Evolutionary conservation across 805 yeast genomes (phyloP), one percentile per base, ranked within the genome.

Genomic region (Maudiozyma saulgeensis): DNA sequence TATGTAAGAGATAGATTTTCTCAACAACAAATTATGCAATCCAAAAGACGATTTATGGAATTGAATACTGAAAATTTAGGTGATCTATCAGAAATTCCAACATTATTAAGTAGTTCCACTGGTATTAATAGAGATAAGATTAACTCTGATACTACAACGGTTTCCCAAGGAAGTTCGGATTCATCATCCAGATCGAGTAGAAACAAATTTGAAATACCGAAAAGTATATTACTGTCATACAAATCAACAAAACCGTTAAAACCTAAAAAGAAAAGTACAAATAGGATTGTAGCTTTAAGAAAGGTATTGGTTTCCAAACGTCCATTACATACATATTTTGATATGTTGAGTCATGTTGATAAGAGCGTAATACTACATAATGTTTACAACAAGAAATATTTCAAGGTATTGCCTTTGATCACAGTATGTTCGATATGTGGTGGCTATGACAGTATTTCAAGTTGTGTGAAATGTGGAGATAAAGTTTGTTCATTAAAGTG

Each of bases 381-480:
- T 47, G 64, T 63, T 31, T 61, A 62, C 50, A 65, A 62, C 47
- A 63, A 65, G 45, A 63, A 60, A 51, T 62, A 53, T 46, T 61
- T 63, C 53, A 67, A 64, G 45, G 67, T 66, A 2, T 49, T 64
- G 15, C 66, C 68, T 3, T 53, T 65, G 31, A 63, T 65, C 31
- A 63, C 64, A 1, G 58, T 60, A 28, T 66, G 69, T 53, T 64
- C 69, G 25, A 61, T 64, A 2, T 66, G 68, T 48, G 68, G 68
- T 45, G 66, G 64, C 15, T 57, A 57, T 51, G 59, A 58, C 28
- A 60, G 66, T 45, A 55, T 64, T 19, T 59, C 68, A 4, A 60
- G 67, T 21, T 65, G 69, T 48, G 67, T 62, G 3, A 55, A 56
- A 18, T 66, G 69, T 52, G 57, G 57, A 3, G 62, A 60, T 47